Base-by-base conservation (phyloP, 2,329 filamentous ascomycete species). In the Chaetomium strumarium region DNA sequence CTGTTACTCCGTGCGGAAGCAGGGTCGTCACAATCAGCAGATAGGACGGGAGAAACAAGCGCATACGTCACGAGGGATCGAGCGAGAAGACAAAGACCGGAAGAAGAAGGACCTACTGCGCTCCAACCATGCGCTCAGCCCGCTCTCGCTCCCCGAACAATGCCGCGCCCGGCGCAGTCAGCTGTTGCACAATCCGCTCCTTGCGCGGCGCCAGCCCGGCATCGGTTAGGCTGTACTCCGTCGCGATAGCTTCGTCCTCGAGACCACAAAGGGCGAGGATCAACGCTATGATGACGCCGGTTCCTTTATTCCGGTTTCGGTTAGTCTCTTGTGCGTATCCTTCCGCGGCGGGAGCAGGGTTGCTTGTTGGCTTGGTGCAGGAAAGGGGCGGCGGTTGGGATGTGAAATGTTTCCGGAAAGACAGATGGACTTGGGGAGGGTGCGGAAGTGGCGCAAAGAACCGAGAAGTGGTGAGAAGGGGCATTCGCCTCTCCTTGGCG, bases 221-320 rank as follows among this genome's bases (percentile, higher is more conserved):
- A 46, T 87, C 81, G 0, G 84, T 88, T 10, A 88, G 70, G 14
- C 76, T 72, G 65, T 90, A 91, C 66, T 91, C 87, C 10, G 76
- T 67, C 0, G 83, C 84, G n/a, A 88, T 75, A 4, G 68, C 64
- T 33, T 78, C 71, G 57, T 82, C 75, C 1, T 74, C 67, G 0
- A 88, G 81, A 4, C 83, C 82, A 9, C 81, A 81, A 29, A 89
- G 72, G 24, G 77, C 70, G 37, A 89, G 72, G 9, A 90, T 65
- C 38, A 91, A 61, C 3, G 84, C 86, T 45, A 81, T 79, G 41
- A 89, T 69, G 5, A 90, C 76, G 2, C 87, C 87, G 0, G 87
- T 90, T 40, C 59, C 59, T 58, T 29, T 34, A 24, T 24, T 24
- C n/a, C n/a, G n/a, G 24, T 24, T 24, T 24, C 24, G n/a, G n/a